Conservation (phyloP, 2,329 filamentous ascomycete genomes). For the Alternaria hordeiaustralica region DNA sequence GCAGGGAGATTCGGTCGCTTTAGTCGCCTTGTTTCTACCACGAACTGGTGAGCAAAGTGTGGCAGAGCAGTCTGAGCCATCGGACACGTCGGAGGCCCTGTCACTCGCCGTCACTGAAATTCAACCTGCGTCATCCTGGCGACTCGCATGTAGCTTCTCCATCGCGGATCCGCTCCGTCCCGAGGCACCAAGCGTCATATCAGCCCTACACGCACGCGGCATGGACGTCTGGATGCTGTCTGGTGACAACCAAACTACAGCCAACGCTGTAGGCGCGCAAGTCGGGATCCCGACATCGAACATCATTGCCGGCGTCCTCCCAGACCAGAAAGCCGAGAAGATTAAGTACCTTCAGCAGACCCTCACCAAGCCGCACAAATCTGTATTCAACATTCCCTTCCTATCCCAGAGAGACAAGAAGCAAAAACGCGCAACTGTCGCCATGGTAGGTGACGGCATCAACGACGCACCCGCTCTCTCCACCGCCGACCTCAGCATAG, state of each 20-base stretch:
- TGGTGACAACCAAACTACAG: slow-evolving; percentile 87
- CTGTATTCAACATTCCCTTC: slow-evolving; percentile 24
- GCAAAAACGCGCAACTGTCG: slow-evolving; percentile 64
- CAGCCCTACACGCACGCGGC: slow-evolving; percentile 67
- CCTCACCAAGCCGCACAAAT: slow-evolving; percentile 30
- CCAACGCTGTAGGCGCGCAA: slow-evolving; percentile 75
- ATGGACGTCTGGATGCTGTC: slow-evolving; percentile 91
- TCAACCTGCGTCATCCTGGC: slow-evolving; percentile 30
- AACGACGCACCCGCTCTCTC: slow-evolving; percentile 85
- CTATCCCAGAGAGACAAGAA: slow-evolving; percentile 1
- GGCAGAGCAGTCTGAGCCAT: not conserved
- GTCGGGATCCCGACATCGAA: slow-evolving; percentile 76
- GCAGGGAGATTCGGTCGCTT: slow-evolving; percentile 51
- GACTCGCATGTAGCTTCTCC: slow-evolving; percentile 70
- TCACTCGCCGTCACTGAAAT: not conserved
- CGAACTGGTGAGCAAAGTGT: not conserved
- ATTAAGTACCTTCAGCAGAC: slow-evolving; percentile 59
- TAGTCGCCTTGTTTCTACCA: slow-evolving; percentile 40
- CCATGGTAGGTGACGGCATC: slow-evolving; percentile 86
- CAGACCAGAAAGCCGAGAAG: slow-evolving; percentile 79
- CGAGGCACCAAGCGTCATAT: slow-evolving; percentile 71
- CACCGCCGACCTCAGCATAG: slow-evolving; percentile 82
- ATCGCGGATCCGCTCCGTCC: slow-evolving; percentile 82
- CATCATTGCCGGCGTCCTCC: slow-evolving; percentile 86
- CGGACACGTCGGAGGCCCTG: not conserved